Percentiles rank a stretch among this genome's conserved stretches.
Evolutionary conservation across 345 rosid genomes (phyloP).

Genomic region (Hevea brasiliensis): DNA sequence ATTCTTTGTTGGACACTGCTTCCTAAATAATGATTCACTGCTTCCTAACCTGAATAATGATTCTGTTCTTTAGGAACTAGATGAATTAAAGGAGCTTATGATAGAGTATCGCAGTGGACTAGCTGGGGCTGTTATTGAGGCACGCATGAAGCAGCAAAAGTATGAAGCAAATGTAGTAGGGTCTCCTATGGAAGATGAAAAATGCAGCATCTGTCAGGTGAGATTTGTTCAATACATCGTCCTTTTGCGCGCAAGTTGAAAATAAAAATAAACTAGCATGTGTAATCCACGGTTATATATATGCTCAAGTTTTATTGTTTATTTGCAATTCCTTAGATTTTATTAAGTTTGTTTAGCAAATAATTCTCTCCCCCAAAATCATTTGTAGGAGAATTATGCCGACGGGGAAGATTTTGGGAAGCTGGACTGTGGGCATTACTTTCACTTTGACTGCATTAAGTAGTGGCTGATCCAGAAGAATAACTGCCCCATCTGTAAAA

Average conservation of each 20-base stretch:
- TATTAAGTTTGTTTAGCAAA: too few species aligned
- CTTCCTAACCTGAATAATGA: too few species aligned
- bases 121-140: conserved; percentile 23
- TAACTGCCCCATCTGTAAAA: conserved; percentile 44
- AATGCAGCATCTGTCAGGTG: conserved; percentile 52
- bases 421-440: conserved; percentile 42
- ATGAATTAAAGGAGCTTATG: conserved; percentile 32
- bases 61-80: conserved; percentile 26
- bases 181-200: too few species aligned
- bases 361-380: background rate
- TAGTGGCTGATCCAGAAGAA: conserved; percentile 40
- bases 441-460: conserved; percentile 38
- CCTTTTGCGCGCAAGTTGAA: too few species aligned
- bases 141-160: conserved; percentile 14
- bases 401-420: conserved; percentile 30
- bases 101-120: conserved; percentile 29
- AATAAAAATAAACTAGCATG: too few species aligned
- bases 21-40: background rate
- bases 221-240: background rate
- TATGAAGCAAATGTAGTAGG: conserved; percentile 9
- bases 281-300: too few species aligned
- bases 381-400: conserved; percentile 35
- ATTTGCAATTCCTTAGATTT: too few species aligned
- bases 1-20: background rate
- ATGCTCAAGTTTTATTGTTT: too few species aligned